phyloP scores from a whole-genome alignment of 164 flowering plant species.

The Liquidambar formosana region DNA sequence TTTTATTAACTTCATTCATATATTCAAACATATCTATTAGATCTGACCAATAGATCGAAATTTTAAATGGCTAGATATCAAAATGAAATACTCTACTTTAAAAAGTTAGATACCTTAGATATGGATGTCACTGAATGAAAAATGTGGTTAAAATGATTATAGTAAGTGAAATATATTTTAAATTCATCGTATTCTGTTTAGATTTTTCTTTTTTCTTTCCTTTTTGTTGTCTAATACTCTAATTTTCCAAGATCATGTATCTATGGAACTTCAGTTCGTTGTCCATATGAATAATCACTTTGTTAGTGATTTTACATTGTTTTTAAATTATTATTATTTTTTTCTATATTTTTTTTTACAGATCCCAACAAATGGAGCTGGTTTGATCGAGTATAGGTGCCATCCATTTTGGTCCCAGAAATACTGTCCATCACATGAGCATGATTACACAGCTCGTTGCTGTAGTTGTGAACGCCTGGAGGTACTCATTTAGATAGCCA shows the following conservation, averaged over 20 bases:
- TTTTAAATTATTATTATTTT: no score
- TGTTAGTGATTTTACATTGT: no score
- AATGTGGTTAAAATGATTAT: no score
- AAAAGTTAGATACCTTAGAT: not conserved
- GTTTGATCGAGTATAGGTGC: slow-evolving; percentile 89
- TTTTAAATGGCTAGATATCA: no score
- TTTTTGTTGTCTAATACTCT: no score
- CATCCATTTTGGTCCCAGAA: slow-evolving; percentile 96
- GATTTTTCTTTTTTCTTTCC: no score
- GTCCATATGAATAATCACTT: no score
- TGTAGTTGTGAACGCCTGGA: slow-evolving; percentile 96
- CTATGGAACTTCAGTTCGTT: not conserved
- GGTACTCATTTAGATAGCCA: slow-evolving; percentile 45
- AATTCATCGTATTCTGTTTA: no score
- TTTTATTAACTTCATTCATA: no score
- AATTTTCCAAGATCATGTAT: not conserved
- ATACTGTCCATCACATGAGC: slow-evolving; percentile 93
- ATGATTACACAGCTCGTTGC: slow-evolving; percentile 81
- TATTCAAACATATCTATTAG: no score
- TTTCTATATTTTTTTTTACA: slow-evolving; percentile 29
- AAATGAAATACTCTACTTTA: not conserved
- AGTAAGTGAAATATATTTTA: no score
- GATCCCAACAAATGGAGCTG: slow-evolving; percentile 92
- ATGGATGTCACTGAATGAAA: not conserved
- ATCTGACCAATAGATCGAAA: no score